Evolutionary conservation across 371 early-diverging fungal species (phyloP).

Genomic region (Mucor racemosus): DNA sequence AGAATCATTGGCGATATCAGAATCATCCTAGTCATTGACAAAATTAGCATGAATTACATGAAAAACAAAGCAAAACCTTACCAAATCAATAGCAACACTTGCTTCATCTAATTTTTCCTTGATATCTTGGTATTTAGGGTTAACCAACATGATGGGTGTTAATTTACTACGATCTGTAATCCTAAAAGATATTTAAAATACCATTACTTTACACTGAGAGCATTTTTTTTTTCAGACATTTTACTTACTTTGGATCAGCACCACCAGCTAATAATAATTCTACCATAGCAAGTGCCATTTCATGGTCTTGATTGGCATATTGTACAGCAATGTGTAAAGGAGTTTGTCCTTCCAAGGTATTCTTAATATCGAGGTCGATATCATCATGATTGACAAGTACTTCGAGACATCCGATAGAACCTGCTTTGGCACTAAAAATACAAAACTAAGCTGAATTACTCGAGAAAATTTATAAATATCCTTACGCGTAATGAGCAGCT

Average conservation of each 20-base stretch:
- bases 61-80: conserved; percentile 18
- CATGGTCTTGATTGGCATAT: conserved; percentile 48
- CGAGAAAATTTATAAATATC: neutral
- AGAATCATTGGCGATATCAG: conserved; percentile 28
- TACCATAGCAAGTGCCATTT: conserved; percentile 58
- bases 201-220: neutral
- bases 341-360: conserved; percentile 63
- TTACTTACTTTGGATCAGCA: conserved; percentile 53
- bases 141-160: conserved; percentile 41
- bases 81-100: conserved; percentile 34
- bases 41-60: neutral
- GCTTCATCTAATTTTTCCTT: conserved; percentile 34
- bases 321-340: conserved; percentile 70
- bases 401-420: conserved; percentile 65
- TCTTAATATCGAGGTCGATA: conserved; percentile 59
- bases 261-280: conserved; percentile 59
- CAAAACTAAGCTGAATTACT: neutral
- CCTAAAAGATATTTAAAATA: conserved; percentile 12
- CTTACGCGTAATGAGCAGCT: conserved; percentile 74
- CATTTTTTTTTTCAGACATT: neutral
- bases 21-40: conserved; percentile 23
- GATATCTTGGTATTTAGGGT: conserved; percentile 35
- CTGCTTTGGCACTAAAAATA: conserved; percentile 57
- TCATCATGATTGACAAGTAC: conserved; percentile 56
- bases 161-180: conserved; percentile 43